These are phyloP conservation scores for Rhizoctonia solani DNA, from an alignment of 1,284 basidiomycete genomes.

Conservation along the genomic window DNA sequence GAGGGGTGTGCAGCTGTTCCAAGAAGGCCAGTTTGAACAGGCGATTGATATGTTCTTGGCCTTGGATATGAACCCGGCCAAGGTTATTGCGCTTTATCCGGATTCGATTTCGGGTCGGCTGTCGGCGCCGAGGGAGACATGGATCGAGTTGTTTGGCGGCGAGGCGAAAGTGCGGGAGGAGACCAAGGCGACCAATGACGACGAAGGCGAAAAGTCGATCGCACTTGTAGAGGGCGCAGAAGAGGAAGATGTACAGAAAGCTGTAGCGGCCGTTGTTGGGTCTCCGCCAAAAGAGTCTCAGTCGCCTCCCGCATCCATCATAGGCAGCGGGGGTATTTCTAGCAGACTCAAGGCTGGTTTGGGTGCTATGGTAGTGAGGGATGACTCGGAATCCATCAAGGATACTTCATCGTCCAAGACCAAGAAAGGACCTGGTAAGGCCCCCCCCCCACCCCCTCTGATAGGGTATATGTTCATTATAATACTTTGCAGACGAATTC, in stretches of 20 bases:
- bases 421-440: conserved; percentile 49
- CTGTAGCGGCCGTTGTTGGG: conserved; percentile 26
- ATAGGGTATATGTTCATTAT: neutral
- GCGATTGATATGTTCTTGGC: conserved; percentile 89
- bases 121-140: conserved; percentile 66
- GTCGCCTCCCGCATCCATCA: conserved; percentile 37
- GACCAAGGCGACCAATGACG: conserved; percentile 28
- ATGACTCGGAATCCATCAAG: conserved; percentile 7
- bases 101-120: conserved; percentile 80
- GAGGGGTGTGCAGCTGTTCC: conserved; percentile 78
- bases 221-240: conserved; percentile 19
- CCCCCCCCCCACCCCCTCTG: conserved; percentile 42
- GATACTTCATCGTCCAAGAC: conserved; percentile 1
- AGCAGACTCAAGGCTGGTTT: conserved; percentile 58
- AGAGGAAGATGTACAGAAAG: conserved; percentile 29
- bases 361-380: conserved; percentile 49
- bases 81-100: conserved; percentile 90
- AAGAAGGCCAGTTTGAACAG: conserved; percentile 64
- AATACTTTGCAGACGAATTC: conserved; percentile 53
- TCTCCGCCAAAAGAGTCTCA: conserved; percentile 19
- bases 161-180: conserved; percentile 48
- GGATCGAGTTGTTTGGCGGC: conserved; percentile 88
- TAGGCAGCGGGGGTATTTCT: conserved; percentile 37
- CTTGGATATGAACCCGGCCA: conserved; percentile 90
- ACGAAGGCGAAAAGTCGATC: conserved; percentile 27